phyloP scores from a whole-genome alignment of 2,329 filamentous ascomycete genomes.

The Colletotrichum horii region DNA sequence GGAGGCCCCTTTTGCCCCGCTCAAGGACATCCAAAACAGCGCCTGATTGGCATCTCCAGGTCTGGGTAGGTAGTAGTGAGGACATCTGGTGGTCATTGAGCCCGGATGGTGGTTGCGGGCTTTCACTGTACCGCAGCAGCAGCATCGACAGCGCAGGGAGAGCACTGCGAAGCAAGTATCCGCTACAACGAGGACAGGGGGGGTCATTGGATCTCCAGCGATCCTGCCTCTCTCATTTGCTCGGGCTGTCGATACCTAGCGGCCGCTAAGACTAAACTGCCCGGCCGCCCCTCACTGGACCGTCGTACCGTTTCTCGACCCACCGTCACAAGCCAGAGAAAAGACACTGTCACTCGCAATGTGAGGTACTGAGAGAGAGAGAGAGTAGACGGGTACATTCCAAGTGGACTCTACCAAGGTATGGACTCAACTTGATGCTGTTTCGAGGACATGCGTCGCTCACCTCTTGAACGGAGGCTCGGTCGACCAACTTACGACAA shows the following conservation, averaged over 20 bases:
- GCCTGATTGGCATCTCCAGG: constrained; percentile 4
- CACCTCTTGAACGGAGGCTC: neutral
- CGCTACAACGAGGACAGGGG: neutral
- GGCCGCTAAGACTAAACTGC: constrained; percentile 5
- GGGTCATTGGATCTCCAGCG: neutral
- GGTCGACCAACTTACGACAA: constrained; percentile 2
- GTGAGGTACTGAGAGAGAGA: neutral
- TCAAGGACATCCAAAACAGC: neutral
- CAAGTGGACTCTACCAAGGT: neutral
- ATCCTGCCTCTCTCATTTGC: constrained; percentile 6
- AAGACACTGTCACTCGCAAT: neutral
- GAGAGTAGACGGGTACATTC: neutral
- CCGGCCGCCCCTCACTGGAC: neutral
- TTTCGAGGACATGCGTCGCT: neutral
- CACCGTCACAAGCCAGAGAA: constrained; percentile 14
- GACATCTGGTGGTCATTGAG: neutral
- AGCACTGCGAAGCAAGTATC: neutral
- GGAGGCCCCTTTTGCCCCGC: neutral
- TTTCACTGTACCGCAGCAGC: neutral
- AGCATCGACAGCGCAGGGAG: neutral
- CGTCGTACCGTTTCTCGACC: neutral
- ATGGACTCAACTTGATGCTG: neutral
- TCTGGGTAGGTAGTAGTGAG: neutral
- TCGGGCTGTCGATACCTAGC: neutral
- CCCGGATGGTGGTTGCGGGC: neutral